Percentiles rank a stretch among this genome's conserved stretches.
Conservation (phyloP, 164 flowering plant genomes). For the Pachysandra terminalis region DNA sequence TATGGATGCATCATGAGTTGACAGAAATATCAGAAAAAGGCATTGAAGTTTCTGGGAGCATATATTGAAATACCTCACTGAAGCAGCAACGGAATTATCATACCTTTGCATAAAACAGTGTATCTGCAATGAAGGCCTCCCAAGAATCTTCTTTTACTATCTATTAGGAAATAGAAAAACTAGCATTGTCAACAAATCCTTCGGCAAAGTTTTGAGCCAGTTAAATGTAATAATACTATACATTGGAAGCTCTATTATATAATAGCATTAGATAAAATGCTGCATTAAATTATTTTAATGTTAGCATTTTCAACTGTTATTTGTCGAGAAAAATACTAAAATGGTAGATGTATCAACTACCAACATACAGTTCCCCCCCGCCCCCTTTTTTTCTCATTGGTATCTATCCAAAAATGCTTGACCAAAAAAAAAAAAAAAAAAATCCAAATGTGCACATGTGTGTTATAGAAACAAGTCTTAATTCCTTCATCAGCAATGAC, state of each 20-base stretch:
- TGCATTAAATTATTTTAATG: not conserved
- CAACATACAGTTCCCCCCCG: too few relatives aligned
- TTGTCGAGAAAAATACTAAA: not conserved
- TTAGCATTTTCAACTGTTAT: not conserved
- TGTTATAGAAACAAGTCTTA: too few relatives aligned
- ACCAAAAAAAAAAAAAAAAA: not conserved
- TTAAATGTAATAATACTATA: too few relatives aligned
- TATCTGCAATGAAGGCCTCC: constrained; percentile 81
- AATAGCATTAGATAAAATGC: not conserved
- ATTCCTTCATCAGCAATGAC: too few relatives aligned
- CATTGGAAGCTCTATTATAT: not conserved
- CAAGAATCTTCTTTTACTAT: constrained; percentile 70
- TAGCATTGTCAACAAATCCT: not conserved
- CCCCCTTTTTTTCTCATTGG: too few relatives aligned
- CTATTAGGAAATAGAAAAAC: constrained; percentile 29
- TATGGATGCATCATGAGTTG: not conserved
- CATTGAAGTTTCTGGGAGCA: not conserved
- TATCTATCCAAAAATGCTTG: too few relatives aligned
- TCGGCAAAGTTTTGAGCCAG: not conserved
- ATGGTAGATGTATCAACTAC: too few relatives aligned
- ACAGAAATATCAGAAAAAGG: not conserved
- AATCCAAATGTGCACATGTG: too few relatives aligned
- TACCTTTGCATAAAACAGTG: constrained; percentile 75
- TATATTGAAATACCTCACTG: not conserved
- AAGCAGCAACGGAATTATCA: not conserved